Conservation (phyloP, 2,329 filamentous ascomycete genomes). For the Fusarium albidum region DNA sequence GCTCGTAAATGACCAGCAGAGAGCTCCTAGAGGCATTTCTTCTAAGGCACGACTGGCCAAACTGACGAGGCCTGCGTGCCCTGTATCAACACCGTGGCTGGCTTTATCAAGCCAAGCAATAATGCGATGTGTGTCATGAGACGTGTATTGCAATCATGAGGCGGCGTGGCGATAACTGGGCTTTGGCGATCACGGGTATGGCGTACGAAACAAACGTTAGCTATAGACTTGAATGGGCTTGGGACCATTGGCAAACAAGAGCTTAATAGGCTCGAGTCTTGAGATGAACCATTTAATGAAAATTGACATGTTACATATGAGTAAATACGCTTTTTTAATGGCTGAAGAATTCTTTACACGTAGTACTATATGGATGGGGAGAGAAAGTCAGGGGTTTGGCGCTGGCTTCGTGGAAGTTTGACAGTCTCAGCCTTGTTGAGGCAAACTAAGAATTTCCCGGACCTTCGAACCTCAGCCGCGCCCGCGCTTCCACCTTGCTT, state of each 20-base stretch:
- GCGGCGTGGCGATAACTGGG: slow-evolving; percentile 28
- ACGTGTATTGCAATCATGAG: slow-evolving; percentile 36
- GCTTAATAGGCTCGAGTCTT: slow-evolving; percentile 25
- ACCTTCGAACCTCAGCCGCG: slow-evolving; percentile 31
- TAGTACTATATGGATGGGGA: too few species aligned
- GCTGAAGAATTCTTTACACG: too few species aligned
- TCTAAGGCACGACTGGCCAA: slow-evolving; percentile 30
- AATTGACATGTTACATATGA: slow-evolving; percentile 30
- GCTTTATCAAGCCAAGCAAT: slow-evolving; percentile 38
- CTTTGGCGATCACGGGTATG: slow-evolving; percentile 26
- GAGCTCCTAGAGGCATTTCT: slow-evolving; percentile 19
- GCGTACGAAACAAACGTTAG: slow-evolving; percentile 20
- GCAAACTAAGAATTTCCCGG: slow-evolving; percentile 33
- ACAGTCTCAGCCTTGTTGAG: slow-evolving; percentile 36
- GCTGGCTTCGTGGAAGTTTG: slow-evolving; percentile 21
- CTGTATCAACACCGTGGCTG: slow-evolving; percentile 38
- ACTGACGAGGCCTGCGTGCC: slow-evolving; percentile 28
- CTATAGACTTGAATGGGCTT: slow-evolving; percentile 38
- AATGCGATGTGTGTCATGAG: slow-evolving; percentile 37
- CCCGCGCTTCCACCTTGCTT: slow-evolving; percentile 26
- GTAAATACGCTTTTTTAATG: neutral
- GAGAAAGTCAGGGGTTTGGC: too few species aligned
- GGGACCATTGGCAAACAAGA: slow-evolving; percentile 25
- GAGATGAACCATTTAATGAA: slow-evolving; percentile 40
- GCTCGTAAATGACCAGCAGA: slow-evolving; percentile 45